These are phyloP conservation scores for Cocos nucifera DNA, from an alignment of 176 grass and related monocot genomes.

Conservation along the genomic window DNA sequence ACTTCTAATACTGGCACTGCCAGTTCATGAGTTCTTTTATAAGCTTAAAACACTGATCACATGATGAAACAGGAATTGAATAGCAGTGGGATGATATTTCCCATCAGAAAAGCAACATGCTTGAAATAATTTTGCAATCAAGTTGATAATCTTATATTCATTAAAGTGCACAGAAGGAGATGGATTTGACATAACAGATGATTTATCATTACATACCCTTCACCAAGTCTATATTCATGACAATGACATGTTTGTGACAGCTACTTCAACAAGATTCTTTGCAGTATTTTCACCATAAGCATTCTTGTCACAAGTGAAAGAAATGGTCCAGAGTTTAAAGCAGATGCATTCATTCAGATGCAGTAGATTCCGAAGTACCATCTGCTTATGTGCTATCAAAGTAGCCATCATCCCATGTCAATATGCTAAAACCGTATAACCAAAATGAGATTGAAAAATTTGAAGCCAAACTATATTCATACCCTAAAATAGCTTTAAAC, in stretches of 20 bases:
- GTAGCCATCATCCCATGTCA: constrained; percentile 53
- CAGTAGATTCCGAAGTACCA: neutral
- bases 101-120: too few relatives aligned
- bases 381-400: constrained; percentile 18
- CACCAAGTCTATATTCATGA: constrained; percentile 43
- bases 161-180: neutral
- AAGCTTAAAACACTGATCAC: too few relatives aligned
- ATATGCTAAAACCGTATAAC: constrained; percentile 34
- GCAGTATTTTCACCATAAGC: constrained; percentile 21
- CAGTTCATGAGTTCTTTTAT: too few relatives aligned
- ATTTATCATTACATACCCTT: constrained; percentile 35
- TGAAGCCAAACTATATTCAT: neutral
- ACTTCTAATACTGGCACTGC: too few relatives aligned
- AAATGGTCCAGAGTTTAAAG: constrained; percentile 16
- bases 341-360: constrained; percentile 6
- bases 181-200: too few relatives aligned
- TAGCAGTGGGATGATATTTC: too few relatives aligned
- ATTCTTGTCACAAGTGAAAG: constrained; percentile 13
- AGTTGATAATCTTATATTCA: too few relatives aligned
- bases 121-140: too few relatives aligned
- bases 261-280: constrained; percentile 30
- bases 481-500: neutral
- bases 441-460: neutral
- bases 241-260: constrained; percentile 27
- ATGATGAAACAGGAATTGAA: too few relatives aligned